Percentiles rank a stretch among this genome's conserved stretches.
phyloP scores from a whole-genome alignment of 164 flowering plant genomes.

The Echeveria elegans region DNA sequence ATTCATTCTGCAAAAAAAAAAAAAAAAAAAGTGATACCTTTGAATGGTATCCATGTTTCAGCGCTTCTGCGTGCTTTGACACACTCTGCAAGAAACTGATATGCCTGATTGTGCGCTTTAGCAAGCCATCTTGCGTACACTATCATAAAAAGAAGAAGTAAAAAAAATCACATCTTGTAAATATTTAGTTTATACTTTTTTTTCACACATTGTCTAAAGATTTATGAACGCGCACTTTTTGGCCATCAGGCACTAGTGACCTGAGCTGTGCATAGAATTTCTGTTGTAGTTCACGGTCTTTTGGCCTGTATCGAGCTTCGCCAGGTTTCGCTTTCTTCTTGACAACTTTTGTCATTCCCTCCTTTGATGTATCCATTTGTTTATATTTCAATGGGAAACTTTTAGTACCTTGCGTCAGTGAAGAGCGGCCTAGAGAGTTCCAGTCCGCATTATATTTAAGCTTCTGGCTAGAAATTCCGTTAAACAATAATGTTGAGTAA shows the following conservation, averaged over 20 bases:
- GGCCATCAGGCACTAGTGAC: not conserved
- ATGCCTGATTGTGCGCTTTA: slow-evolving; percentile 2
- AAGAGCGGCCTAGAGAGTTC: not conserved
- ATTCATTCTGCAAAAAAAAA: not conserved
- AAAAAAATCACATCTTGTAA: not conserved
- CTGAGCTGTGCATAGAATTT: not conserved
- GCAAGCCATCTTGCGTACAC: slow-evolving; percentile 2
- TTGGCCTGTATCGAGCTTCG: not conserved
- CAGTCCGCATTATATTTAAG: not conserved
- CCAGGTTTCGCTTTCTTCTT: slow-evolving; percentile 1
- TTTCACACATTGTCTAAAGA: not conserved
- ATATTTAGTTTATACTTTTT: not conserved
- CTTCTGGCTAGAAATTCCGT: not conserved
- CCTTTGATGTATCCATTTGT: not conserved
- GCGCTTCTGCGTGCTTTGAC: not conserved
- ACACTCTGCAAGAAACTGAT: slow-evolving; percentile 3
- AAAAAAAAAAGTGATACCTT: not conserved
- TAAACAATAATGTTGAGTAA: not conserved
- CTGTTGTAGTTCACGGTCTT: not conserved
- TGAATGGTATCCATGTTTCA: not conserved
- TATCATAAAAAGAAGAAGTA: not conserved
- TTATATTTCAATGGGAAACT: no score
- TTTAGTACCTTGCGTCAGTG: not conserved
- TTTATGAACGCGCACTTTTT: not conserved
- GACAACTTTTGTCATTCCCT: not conserved